Evolutionary conservation across 306 rosid species (phyloP), one percentile per base, ranked within the genome.

Genomic region (Cicer arietinum): DNA sequence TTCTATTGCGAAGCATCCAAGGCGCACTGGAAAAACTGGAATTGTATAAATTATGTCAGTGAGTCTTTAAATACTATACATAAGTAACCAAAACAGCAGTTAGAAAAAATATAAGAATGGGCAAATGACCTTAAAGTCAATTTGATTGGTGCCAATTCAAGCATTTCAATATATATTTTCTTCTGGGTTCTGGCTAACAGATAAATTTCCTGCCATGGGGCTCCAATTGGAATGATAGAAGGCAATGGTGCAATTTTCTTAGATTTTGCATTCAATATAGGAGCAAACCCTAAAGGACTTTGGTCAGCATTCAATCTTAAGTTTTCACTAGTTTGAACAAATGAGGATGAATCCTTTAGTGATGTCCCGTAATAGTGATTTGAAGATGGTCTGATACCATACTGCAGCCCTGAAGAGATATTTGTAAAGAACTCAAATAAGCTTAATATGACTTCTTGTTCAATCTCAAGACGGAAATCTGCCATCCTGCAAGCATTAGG

Each of bases 201-300:
- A 82, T 87, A 86, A 69, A 94, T 92, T 79, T 91, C 86, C 85
- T 94, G 98, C 98, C 97, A 94, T 18, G 97, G 97, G 78, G 98
- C 93, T 74, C 98, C 98, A 76, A 94, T 91, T 45, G 97, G 97
- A 86, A 90, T 84, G 30, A 91, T 71, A 17, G 88, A 81, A 86
- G 95, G 96, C 54, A 90, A 80, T 40, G 87, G 80, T 22, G 66
- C 75, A 75, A 67, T 74, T 16, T 44, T 69, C 63, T 80, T 84
- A 7, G 83, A 66, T 41, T 77, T 72, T 80, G 80, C 86, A 85
- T 59, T 65, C 45, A 81, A 59, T 56, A 63, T 35, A 6, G 92
- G 84, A 79, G 78, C 75, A 79, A 76, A 43, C 58, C 47, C 66
- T 9, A 76, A 74, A 40, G 76, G 81, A 77, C 75, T 77, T 7